A percentile compares a stretch with the other conserved stretches of the same genome.
Conservation (phyloP, 2,329 filamentous ascomycete species). For the Aspergillus sojae region DNA sequence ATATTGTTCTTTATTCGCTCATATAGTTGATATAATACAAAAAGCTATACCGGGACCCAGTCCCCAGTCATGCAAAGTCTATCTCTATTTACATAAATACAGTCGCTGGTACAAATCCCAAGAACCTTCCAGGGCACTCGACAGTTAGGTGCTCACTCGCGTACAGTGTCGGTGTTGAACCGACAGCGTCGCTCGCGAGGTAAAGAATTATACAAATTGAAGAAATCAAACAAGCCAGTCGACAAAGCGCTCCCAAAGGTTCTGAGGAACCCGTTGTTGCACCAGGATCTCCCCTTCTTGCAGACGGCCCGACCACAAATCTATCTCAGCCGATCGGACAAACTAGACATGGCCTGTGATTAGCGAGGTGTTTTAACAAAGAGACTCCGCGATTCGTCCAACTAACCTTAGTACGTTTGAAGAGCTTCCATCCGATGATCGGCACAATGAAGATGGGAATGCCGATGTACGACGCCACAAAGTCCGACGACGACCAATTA, state of each 20-base stretch:
- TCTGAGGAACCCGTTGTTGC: slow-evolving; percentile 19
- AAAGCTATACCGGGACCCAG: background rate
- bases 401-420: slow-evolving; percentile 41
- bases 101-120: background rate
- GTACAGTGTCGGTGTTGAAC: background rate
- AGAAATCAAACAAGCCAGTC: slow-evolving; percentile 30
- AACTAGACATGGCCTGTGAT: slow-evolving; percentile 17
- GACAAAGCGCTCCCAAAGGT: slow-evolving; percentile 25
- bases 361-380: background rate
- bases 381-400: background rate
- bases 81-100: background rate
- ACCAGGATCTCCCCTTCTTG: slow-evolving; percentile 33
- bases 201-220: slow-evolving; percentile 14
- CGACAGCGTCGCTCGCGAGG: background rate
- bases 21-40: background rate
- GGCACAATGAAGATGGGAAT: slow-evolving; percentile 48
- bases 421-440: slow-evolving; percentile 47
- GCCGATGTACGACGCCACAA: slow-evolving; percentile 45
- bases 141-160: background rate
- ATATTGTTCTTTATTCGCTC: background rate
- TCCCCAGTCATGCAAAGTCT: background rate
- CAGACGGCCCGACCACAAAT: slow-evolving; percentile 36
- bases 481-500: slow-evolving; percentile 36
- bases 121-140: background rate
- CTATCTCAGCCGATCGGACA: slow-evolving; percentile 29